Base-by-base conservation (phyloP, 208 protist species). In the Porcisia hertigi region DNA sequence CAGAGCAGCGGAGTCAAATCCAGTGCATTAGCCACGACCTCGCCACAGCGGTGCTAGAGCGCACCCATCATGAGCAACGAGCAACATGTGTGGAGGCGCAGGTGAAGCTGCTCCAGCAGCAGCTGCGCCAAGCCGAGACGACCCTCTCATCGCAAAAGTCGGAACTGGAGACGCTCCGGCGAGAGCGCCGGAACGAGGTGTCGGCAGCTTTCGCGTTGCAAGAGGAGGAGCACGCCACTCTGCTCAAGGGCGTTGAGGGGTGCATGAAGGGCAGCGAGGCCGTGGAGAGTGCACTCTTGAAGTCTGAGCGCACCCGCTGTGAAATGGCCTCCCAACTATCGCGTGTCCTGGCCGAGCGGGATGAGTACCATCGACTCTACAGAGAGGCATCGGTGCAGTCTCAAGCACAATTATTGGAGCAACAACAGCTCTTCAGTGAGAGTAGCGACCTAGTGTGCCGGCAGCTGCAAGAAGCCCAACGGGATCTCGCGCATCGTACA, bases 351-450 rank as follows among this genome's bases (percentile, higher is more conserved):
- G 54, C n/a, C 3, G 85, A 88, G 79, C 55, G 74, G 0, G 75
- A 82, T 7, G 57, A 57, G n/a, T 57, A 76, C 8, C 81, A 86
- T 16, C 60, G 47, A 23, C 30, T 74, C 14, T 57, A 81, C 2
- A 80, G 86, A 39, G 78, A 76, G 14, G 53, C 75, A 25, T 69
- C 75, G 9, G 74, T 83, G 54, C 60, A 81, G 45, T 58, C 66
- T 1, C 81, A 85, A 36, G 64, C 80, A 45, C 86, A 94, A 47
- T 55, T 87, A 16, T 62, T 94, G 60, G 90, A 94, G 59, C 86
- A 94, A 66, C 88, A 94, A 65, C 77, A 88, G 64, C 80, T 92
- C 18, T 71, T 85, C 47, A 62, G 76, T 25, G 79, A 87, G 18
- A 66, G 69, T 25, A 75, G 62, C 41, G 67, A 52, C 25, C 71